Percentiles rank a stretch among this genome's conserved stretches.
Evolutionary conservation across 1,284 basidiomycete genomes (phyloP).

Genomic region (Rhodotorula sp.): DNA sequence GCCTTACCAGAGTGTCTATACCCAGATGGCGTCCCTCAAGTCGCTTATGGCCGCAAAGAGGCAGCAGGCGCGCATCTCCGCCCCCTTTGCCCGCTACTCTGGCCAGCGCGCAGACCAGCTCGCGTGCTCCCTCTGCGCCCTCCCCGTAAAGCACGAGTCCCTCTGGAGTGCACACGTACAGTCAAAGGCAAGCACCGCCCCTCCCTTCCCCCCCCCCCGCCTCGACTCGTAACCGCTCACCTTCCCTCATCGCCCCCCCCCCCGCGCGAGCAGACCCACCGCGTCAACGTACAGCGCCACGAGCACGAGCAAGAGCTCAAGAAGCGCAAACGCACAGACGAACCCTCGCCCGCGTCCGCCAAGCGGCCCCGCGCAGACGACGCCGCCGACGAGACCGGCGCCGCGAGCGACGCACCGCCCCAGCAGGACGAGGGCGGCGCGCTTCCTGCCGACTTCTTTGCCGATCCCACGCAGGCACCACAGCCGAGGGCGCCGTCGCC

Average conservation of each 20-base stretch:
- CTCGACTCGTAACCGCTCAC: too few species aligned
- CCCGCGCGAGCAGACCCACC: conserved; percentile 52
- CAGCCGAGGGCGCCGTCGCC: conserved; percentile 47
- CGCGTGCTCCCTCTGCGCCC: conserved; percentile 66
- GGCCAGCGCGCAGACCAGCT: conserved; percentile 60
- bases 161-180: conserved; percentile 77
- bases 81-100: conserved; percentile 70
- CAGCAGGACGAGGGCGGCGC: conserved; percentile 29
- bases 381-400: neutral
- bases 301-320: conserved; percentile 18
- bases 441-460: conserved; percentile 75
- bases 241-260: too few species aligned
- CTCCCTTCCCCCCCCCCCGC: too few species aligned
- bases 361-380: conserved; percentile 8
- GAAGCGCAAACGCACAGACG: neutral
- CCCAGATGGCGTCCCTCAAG: conserved; percentile 26
- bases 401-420: neutral
- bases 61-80: conserved; percentile 58
- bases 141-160: conserved; percentile 67
- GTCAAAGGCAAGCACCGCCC: conserved; percentile 60
- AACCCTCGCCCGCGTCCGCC: neutral
- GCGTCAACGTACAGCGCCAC: conserved; percentile 32
- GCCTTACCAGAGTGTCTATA: neutral
- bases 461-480: conserved; percentile 65
- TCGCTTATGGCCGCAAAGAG: conserved; percentile 31